Evolutionary conservation across 1,284 basidiomycete species (phyloP).

Genomic region (Microbotryum scabiosae): DNA sequence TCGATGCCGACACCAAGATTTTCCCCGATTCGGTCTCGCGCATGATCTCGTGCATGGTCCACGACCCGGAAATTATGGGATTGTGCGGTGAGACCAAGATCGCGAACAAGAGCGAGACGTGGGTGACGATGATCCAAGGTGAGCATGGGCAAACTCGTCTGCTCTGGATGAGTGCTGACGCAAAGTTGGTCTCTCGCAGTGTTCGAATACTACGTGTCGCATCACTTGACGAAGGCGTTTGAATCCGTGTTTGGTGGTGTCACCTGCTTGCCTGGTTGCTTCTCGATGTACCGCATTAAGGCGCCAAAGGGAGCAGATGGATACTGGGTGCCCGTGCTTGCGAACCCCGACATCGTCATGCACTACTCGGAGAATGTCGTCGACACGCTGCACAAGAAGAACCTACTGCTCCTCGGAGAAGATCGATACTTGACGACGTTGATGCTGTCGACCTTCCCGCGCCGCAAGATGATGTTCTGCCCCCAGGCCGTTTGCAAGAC

Average conservation of each 20-base stretch:
- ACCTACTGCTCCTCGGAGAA: constrained; percentile 44
- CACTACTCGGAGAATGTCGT: constrained; percentile 47
- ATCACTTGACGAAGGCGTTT: constrained; percentile 66
- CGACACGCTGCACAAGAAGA: constrained; percentile 46
- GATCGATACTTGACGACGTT: constrained; percentile 46
- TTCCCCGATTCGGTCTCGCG: constrained; percentile 44
- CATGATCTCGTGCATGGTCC: constrained; percentile 45
- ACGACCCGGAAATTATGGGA: constrained; percentile 46
- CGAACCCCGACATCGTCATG: constrained; percentile 45
- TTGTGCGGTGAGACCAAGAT: constrained; percentile 47
- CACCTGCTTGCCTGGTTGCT: constrained; percentile 45
- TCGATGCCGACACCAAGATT: constrained; percentile 46
- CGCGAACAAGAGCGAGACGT: constrained; percentile 45
- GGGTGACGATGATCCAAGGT: constrained; percentile 47
- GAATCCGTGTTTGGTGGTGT: constrained; percentile 45
- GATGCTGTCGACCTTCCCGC: constrained; percentile 46
- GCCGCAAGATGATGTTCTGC: constrained; percentile 46
- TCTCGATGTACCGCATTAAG: constrained; percentile 46
- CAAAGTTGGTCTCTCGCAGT: constrained; percentile 29
- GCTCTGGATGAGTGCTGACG: neutral
- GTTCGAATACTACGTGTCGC: constrained; percentile 99
- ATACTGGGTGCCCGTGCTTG: constrained; percentile 44
- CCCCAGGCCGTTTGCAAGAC: constrained; percentile 47
- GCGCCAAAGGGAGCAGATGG: constrained; percentile 44
- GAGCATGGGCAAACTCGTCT: constrained; percentile 1